Evolutionary conservation across 75 land plant species (phyloP).

Genomic region (Sequoia sempervirens): DNA sequence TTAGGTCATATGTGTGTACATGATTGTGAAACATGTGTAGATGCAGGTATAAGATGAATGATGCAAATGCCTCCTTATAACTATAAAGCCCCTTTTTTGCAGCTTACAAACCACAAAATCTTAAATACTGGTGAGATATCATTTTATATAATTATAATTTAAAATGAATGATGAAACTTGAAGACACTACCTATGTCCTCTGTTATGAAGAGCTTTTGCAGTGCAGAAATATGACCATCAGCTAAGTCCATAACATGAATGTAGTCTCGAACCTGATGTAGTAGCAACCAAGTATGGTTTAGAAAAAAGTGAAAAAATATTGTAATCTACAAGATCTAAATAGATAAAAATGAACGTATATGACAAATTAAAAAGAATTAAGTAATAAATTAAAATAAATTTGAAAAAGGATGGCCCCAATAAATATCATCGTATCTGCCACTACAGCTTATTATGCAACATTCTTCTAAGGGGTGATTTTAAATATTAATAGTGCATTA

Average conservation of each 20-base stretch:
- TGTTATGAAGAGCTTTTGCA: constrained; percentile 52
- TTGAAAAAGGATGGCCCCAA: background rate
- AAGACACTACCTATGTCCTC: constrained; percentile 33
- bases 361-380: background rate
- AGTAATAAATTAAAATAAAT: background rate
- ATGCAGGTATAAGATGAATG: background rate
- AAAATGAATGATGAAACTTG: background rate
- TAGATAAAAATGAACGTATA: background rate
- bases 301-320: background rate
- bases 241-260: constrained; percentile 92
- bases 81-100: background rate
- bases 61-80: background rate
- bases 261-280: constrained; percentile 72
- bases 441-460: background rate
- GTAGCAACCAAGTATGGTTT: background rate
- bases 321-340: background rate
- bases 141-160: background rate
- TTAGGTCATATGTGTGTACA: background rate
- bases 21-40: background rate
- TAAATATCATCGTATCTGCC: background rate
- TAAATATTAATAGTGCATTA: background rate
- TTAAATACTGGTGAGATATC: background rate
- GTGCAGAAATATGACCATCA: constrained; percentile 76
- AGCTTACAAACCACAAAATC: background rate
- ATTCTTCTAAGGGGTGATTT: background rate